Evolutionary conservation across 2,329 filamentous ascomycete genomes (phyloP), one percentile per base, ranked within the genome.

Genomic region (Shiraia bambusicola): DNA sequence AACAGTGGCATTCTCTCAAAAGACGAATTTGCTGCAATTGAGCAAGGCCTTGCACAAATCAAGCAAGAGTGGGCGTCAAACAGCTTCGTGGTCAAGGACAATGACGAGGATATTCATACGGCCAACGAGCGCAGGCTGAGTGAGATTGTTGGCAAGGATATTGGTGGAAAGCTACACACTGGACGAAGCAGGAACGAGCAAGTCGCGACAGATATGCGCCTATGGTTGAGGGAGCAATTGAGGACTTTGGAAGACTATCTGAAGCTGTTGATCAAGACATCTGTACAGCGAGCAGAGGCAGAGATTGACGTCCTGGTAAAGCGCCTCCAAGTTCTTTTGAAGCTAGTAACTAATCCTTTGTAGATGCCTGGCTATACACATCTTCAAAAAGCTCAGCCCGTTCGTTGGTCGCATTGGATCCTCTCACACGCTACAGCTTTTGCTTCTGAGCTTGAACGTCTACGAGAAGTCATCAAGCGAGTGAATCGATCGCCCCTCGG

Each of bases 101-200:
- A 76, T 32, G 75, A 77, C 40, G 75, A 77, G 57, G 76, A 79
- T 53, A 78, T 79, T 27, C 76, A 79, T 61, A 79, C 76, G 1
- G 76, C 76, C 29, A 79, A 79, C 49, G 76, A 78, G 66, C 61
- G 75, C 29, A 58, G 75, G 38, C 59, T 78, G 42, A 86, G 87
- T 37, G 90, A 95, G 74, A 79, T 95, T 49, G 91, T 95, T 49
- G 88, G 90, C 59, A 91, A 87, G 68, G 81, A 90, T 17, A 83
- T 87, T 42, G 88, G 85, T 1, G 89, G 91, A 16, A 95, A 95
- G 74, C 80, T 95, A 43, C 91, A 95, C 71, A 95, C 90, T n/a
- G 75, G 75, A 30, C 84, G 91, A 37, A 91, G 86, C 67, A 81
- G 90, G 56, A 95, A 95, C 63, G 90, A 96, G 71, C 90, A 95